These are phyloP conservation scores for Talaromyces stipitatus DNA, from an alignment of 495 filamentous ascomycete species.

Conservation along the genomic window DNA sequence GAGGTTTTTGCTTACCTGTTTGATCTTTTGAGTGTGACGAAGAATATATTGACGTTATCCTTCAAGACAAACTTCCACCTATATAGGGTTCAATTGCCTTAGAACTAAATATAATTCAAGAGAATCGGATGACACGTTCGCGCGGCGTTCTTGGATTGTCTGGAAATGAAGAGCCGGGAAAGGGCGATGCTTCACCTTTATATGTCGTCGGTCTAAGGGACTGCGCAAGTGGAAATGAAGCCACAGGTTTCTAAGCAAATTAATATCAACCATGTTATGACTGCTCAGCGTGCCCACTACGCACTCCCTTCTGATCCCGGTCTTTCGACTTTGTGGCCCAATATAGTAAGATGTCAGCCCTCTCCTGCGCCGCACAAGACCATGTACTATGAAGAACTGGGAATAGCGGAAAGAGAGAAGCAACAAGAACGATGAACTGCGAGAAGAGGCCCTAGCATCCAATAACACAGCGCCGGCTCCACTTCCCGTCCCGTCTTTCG, in stretches of 20 bases:
- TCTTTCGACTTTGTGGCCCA: not conserved
- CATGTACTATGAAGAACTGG: not conserved
- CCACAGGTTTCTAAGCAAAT: not conserved
- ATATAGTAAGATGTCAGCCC: not conserved
- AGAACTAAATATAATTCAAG: too few relatives aligned
- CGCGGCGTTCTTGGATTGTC: too few relatives aligned
- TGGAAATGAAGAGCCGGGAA: too few relatives aligned
- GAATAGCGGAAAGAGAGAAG: not conserved
- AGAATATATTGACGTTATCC: not conserved
- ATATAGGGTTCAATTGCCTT: too few relatives aligned
- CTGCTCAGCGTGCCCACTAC: not conserved
- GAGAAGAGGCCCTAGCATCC: not conserved
- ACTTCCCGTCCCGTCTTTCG: constrained; percentile 1
- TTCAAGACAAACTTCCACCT: too few relatives aligned
- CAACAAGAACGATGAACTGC: not conserved
- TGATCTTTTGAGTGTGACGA: not conserved
- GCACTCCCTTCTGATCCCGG: not conserved
- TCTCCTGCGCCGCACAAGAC: not conserved
- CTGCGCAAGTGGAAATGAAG: not conserved
- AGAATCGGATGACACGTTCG: too few relatives aligned
- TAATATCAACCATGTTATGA: not conserved
- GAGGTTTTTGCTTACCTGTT: not conserved
- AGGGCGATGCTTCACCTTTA: not conserved
- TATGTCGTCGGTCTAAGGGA: not conserved
- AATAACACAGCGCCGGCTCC: not conserved